Base-by-base conservation (phyloP, 1,284 basidiomycete species). In the Bjerkandera adusta region DNA sequence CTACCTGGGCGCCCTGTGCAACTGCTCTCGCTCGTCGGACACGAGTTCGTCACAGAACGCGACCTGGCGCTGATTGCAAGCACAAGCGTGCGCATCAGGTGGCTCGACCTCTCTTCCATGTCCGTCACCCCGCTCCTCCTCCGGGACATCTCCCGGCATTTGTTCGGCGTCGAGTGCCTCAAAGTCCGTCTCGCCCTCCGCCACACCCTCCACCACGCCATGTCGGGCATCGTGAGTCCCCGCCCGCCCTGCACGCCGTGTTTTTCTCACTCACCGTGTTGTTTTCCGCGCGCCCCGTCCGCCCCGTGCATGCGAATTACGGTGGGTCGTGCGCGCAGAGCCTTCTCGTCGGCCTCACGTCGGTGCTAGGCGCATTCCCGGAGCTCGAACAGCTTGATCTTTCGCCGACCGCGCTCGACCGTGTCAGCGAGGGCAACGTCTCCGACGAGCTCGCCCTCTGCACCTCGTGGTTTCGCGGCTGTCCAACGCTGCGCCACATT, bases 201-300 rank as follows among this genome's bases (percentile, higher is more conserved):
- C 36, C 81, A 83, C 56, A 83, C 81, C 1, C 68, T 83, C 29
- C 81, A 83, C 54, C 80, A 77, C 55, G 72, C 80, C 24, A 68
- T 82, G 48, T 76, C 77, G 20, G 81, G 82, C 40, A 81, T 83
- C 65, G 82, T 82, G 66, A 79, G 81, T 75, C 36, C 30, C 18
- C 29, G 36, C 43, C 45, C 24, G 15, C 45, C 21, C 45, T 25
- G 12, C 27, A 25, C 32, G 5, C 29, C 37, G 39, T 51, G 43
- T 34, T 20, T 45, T 27, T 45, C 36, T 43, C 21, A 37, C 35
- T 26, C 36, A 41, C 20, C 30, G 8, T 4, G 12, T 10, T 20
- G 5, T 30, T 27, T 13, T 42, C n/a, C 12, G 13, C 24, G 16
- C 8, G 8, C 40, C n/a, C n/a, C n/a, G 12, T 25, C 18, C 22